Evolutionary conservation across 345 rosid genomes (phyloP), one percentile per base, ranked within the genome.

Genomic region (Hevea brasiliensis): DNA sequence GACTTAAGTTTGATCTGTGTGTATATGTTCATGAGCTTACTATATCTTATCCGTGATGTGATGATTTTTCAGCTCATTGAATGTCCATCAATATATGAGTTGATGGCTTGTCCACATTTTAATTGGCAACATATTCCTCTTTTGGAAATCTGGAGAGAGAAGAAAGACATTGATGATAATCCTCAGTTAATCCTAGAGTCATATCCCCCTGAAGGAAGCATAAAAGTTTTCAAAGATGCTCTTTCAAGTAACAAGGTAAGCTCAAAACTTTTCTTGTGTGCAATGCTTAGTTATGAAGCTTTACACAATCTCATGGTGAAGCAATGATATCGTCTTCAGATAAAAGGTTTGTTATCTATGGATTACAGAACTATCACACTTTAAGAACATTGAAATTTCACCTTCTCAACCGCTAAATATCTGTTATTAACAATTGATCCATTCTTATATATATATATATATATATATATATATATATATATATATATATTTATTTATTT

Each of bases 51-150:
- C 9, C 42, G 48, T 71, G 64, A 4, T 45, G 14, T 60, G 56
- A 14, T 29, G 23, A 61, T 65, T 37, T 80, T 76, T 84, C 94
- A 92, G 93, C 90, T 92, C 77, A 92, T 92, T 44, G 97, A 92
- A 77, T 92, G 97, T 76, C 97, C 96, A 56, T 92, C 97, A 0
- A 79, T 92, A 74, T 92, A 92, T 54, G 97, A 92, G 83, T 72
- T 92, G 81, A 90, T 90, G 93, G 83, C 92, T 62, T 86, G 92
- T 66, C 93, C 91, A 18, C 65, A 84, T 79, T 92, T 90, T 77
- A 72, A 72, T 2, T 92, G 97, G 96, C 80, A 89, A 74, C 84
- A 83, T 67, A 64, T 67, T 74, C 93, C 96, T 4, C 82, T 84
- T 72, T 70, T 92, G 60, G 96, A 92, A 79, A 75, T 90, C 48